Evolutionary conservation across 106 monocot genomes (phyloP), one percentile per base, ranked within the genome.

Genomic region (Dendrobium nobile): DNA sequence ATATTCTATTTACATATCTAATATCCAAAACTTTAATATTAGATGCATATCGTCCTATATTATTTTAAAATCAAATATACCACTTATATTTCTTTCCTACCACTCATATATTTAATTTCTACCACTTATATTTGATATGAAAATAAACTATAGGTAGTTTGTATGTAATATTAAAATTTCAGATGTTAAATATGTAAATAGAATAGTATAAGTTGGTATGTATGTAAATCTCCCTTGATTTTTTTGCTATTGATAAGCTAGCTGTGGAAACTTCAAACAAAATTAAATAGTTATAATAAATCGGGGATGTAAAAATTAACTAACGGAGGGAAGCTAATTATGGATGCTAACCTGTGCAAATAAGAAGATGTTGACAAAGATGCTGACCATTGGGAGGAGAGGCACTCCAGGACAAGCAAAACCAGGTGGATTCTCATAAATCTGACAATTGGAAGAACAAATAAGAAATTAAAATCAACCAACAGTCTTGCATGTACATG

Each of bases 351-450:
- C 20, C 98, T 99, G 95, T 82, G 98, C 98, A 91, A 91, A 92
- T 54, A 99, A 90, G 88, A 99, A 95, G 80, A 99, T 89, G 82
- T 99, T 99, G 82, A 99, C 83, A 80, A 99, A 99, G 73, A 99
- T 90, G 58, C 85, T 85, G 18, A 84, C 47, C 77, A 89, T 84
- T 8, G 98, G 98, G 41, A 99, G 64, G 67, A 87, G 80, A 45
- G 98, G 98, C 56, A 99, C 92, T 77, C 89, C 89, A 28, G 98
- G 98, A 76, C 98, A 99, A 80, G 92, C 85, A 73, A 99, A 99
- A 58, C 95, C 92, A 76, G 98, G 87, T 33, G 95, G 88, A 37
- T 84, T 82, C 51, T 75, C 85, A 87, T 99, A 93, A 77, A 73
- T 84, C 98, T 99, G 83, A 54, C 79, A 77, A 84, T 75, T 59